These are phyloP conservation scores for Capsicum pubescens DNA, from an alignment of 257 asterid species.

Conservation along the genomic window DNA sequence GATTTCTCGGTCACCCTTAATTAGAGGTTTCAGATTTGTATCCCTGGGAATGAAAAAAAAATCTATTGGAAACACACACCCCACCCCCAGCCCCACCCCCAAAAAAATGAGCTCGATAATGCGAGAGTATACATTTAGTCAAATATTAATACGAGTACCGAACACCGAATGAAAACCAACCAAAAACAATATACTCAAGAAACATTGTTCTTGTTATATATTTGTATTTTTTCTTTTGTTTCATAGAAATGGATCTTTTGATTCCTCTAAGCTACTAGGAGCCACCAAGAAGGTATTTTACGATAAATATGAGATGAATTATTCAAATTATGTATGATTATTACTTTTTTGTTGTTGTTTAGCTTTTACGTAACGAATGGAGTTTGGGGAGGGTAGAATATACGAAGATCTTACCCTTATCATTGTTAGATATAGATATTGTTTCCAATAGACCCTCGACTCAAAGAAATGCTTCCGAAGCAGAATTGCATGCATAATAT, in stretches of 20 bases:
- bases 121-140: rapidly evolving
- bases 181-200: neutral
- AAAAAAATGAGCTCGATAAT: rapidly evolving
- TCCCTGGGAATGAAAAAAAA: neutral
- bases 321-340: no score
- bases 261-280: neutral
- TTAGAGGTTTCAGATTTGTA: neutral
- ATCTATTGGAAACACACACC: rapidly evolving
- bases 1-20: neutral
- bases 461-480: neutral
- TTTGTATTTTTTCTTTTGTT: neutral
- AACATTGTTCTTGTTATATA: neutral
- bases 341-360: neutral
- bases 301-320: no score
- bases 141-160: rapidly evolving
- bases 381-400: rapidly evolving
- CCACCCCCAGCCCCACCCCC: rapidly evolving
- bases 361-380: neutral
- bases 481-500: no score
- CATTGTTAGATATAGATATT: neutral
- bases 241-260: constrained; percentile 14
- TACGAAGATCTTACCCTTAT: neutral
- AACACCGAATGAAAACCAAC: neutral
- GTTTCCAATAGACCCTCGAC: neutral
- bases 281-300: neutral